A percentile compares a stretch with the other conserved stretches of the same genome.
Evolutionary conservation across 441 rosid species (phyloP).

Genomic region (Sinapis alba): DNA sequence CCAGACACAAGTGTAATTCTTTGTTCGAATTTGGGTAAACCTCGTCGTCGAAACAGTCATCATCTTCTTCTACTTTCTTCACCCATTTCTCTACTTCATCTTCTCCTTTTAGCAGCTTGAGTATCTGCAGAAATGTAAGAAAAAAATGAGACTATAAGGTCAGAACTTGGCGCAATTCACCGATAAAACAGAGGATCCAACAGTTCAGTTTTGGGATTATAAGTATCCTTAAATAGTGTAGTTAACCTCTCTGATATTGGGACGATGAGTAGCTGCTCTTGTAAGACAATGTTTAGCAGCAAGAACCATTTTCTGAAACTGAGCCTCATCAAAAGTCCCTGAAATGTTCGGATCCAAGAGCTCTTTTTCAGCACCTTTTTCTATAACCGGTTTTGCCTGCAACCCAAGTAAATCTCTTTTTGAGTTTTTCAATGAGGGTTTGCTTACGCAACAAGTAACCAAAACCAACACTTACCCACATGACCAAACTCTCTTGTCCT

Average conservation of each 20-base stretch:
- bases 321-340: constrained; percentile 50
- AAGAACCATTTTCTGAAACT: constrained; percentile 67
- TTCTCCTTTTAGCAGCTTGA: constrained; percentile 66
- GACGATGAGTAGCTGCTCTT: constrained; percentile 74
- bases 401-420: constrained; percentile 29
- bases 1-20: constrained; percentile 62
- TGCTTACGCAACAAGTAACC: background rate
- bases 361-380: constrained; percentile 52
- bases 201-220: background rate
- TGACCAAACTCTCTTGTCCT: constrained; percentile 79
- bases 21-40: constrained; percentile 70
- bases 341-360: constrained; percentile 67
- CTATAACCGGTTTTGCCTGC: constrained; percentile 79
- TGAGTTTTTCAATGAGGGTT: constrained; percentile 8
- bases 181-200: constrained; percentile 12
- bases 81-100: constrained; percentile 40
- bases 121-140: constrained; percentile 47
- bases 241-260: constrained; percentile 66
- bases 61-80: constrained; percentile 45
- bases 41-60: constrained; percentile 65
- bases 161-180: too few species aligned
- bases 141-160: background rate
- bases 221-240: background rate
- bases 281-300: constrained; percentile 76
- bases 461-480: constrained; percentile 71